These are phyloP conservation scores for Leishmania gerbilli DNA, from an alignment of 208 protist genomes.

Conservation along the genomic window DNA sequence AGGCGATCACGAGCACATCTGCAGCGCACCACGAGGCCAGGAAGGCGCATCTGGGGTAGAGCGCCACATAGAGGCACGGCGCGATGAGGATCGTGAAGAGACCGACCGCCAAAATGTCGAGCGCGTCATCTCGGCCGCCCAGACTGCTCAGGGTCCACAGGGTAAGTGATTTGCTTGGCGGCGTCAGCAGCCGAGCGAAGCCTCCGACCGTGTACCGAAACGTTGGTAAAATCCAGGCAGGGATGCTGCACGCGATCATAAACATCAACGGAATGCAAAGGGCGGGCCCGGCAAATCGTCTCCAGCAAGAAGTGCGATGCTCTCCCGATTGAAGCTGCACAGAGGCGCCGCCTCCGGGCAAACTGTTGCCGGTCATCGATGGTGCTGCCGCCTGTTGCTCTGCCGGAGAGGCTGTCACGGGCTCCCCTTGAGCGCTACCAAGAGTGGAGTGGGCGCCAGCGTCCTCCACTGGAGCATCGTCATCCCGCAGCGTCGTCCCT, in stretches of 20 bases:
- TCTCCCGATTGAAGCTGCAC: neutral
- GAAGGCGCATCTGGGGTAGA: constrained; percentile 26
- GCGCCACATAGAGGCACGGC: constrained; percentile 39
- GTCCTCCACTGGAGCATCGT: neutral
- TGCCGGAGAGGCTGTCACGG: too few relatives aligned
- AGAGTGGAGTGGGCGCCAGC: neutral
- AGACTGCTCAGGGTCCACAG: constrained; percentile 30
- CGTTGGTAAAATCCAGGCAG: constrained; percentile 37
- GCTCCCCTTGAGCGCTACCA: neutral
- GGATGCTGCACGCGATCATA: constrained; percentile 34
- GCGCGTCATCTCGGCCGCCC: neutral
- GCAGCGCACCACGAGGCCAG: constrained; percentile 91
- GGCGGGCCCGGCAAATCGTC: neutral
- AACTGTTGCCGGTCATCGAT: neutral
- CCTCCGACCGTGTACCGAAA: constrained; percentile 38
- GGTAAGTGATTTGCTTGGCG: constrained; percentile 15
- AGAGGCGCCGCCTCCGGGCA: neutral
- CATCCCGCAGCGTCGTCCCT: constrained; percentile 32
- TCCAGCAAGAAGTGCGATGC: neutral
- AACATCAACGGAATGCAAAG: neutral
- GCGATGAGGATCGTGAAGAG: constrained; percentile 49
- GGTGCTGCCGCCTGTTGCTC: neutral
- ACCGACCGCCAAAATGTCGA: constrained; percentile 18
- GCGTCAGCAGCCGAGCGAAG: constrained; percentile 33
- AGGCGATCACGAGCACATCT: constrained; percentile 89